Evolutionary conservation across 768 basidiomycete genomes (phyloP), one percentile per base, ranked within the genome.

Genomic region (Boletus sp.): DNA sequence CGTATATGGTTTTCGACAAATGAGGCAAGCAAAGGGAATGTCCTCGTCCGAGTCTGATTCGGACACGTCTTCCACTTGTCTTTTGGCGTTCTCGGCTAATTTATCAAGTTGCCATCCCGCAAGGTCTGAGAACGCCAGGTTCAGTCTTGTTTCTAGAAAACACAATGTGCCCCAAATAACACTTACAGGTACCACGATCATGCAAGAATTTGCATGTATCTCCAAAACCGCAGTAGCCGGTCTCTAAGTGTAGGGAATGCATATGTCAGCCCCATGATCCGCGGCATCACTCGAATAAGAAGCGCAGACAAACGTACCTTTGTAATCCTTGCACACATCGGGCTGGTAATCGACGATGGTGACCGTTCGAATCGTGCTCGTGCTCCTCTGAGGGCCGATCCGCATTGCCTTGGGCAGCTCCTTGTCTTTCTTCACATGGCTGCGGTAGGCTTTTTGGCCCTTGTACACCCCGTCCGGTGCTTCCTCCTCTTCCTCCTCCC

Each of bases 121-220:
- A n/a, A 98, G 82, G 75, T 99, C 90, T 93, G 59, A 54, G 53
- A 58, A 51, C 33, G 25, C 40, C 58, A 39, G 30, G 54, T 35
- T 61, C 47, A 62, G 56, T 29, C 43, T 23, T 19, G 19, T 58
- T 53, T 38, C 43, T 37, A 35, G 42, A 45, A 44, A 54, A 35
- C 11, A 43, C 37, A 42, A 23, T 27, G 33, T 23, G 32, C 52
- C 49, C 32, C 13, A 5, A 38, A 47, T 32, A 15, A 43, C 51
- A 84, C 89, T 69, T 64, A 91, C 90, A 93, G 34, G 91, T 93
- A 54, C 96, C 95, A 65, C 96, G 87, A 72, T 98, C 97, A 74
- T 98, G 97, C 69, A 98, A 79, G 77, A 98, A 98, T 79, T 98
- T 98, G 74, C 97, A 99, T 4, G 93, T 94, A 73, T 99, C 97